Evolutionary conservation across 176 grass and related monocot species (phyloP), one percentile per base, ranked within the genome.

Genomic region (Carex cristatella): DNA sequence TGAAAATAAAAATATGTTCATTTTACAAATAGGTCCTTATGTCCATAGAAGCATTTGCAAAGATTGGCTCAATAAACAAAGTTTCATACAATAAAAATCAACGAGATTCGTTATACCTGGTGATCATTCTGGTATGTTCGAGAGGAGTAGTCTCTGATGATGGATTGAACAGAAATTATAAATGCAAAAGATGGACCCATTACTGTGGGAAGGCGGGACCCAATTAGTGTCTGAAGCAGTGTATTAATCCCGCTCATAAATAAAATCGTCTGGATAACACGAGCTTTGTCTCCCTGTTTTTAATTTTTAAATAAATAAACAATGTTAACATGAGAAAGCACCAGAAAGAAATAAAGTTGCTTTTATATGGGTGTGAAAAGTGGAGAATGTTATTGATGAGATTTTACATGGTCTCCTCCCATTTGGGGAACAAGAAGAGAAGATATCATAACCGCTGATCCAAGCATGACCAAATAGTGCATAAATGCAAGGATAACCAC

Each of bases 231-330:
- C 88, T 99, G 97, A 27, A 96, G 77, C 70, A 99, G 86, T 23
- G 97, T 99, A 87, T 99, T 99, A 44, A 99, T 91, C n/a, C 93
- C 97, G 33, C 97, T 90, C 93, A 91, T 94, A 86, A 99, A 99
- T 27, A 99, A 80, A 69, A 99, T 86, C 0, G 97, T 89, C 35
- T 99, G 91, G 89, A 99, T 99, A 54, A 96, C 86, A 3, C 93
- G 91, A 68, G 97, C 97, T 82, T 99, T 99, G 76, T 99, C 97
- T 40, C 91, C 93, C 97, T 91, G 80, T 64, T 89, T 46, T 74
- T 27, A 67, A 87, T 62, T 80, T 80, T 11, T n/a, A 66, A 48
- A 77, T 18, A 84, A 42, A 55, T 6, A 68, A 51, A 75, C 3
- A 27, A 69, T 13, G 0, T 51, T 69, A 81, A 42, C 58, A 62